Percentiles rank a stretch among this genome's conserved stretches.
Conservation (phyloP, 1,139 yeast genomes). For the Pichiaceae sp. region DNA sequence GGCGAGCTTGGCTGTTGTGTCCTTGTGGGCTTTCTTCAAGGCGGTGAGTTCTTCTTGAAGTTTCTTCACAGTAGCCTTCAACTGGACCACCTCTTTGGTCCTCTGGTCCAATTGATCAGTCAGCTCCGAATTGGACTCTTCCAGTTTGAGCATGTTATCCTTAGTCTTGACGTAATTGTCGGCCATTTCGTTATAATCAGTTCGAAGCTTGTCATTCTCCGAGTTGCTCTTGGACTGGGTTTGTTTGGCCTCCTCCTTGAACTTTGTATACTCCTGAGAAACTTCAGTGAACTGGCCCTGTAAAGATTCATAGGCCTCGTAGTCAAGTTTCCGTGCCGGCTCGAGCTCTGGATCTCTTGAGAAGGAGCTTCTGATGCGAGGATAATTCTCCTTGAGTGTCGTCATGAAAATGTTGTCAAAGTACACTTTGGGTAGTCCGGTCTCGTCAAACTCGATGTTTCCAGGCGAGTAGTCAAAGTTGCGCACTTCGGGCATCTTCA, state of each 20-base stretch:
- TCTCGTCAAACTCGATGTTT: slow-evolving; percentile 41
- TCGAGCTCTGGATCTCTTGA: slow-evolving; percentile 68
- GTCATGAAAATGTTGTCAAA: slow-evolving; percentile 59
- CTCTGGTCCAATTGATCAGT: slow-evolving; percentile 11
- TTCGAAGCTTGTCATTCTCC: slow-evolving; percentile 19
- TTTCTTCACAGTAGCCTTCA: slow-evolving; percentile 10
- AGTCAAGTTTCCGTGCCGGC: slow-evolving; percentile 60
- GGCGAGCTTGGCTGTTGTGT: slow-evolving; percentile 24
- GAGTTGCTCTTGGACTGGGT: slow-evolving; percentile 11
- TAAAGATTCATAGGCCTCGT: slow-evolving; percentile 61
- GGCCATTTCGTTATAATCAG: slow-evolving; percentile 16
- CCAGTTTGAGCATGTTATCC: slow-evolving; percentile 11
- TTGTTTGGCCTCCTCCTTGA: slow-evolving; percentile 26
- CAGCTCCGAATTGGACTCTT: slow-evolving; percentile 10
- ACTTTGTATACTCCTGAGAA: slow-evolving; percentile 23
- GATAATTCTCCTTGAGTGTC: slow-evolving; percentile 61
- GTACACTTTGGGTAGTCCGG: slow-evolving; percentile 82
- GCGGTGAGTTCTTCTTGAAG: slow-evolving; percentile 16
- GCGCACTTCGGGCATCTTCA: slow-evolving; percentile 47
- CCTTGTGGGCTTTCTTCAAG: slow-evolving; percentile 19
- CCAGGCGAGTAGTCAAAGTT: slow-evolving; percentile 45
- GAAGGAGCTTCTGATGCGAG: slow-evolving; percentile 62
- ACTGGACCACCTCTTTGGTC: slow-evolving; percentile 11
- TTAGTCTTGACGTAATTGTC: slow-evolving; percentile 11
- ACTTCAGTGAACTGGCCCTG: slow-evolving; percentile 33